Percentiles rank a stretch among this genome's conserved stretches.
These are phyloP conservation scores for Pyrenochaeta sp. DNA, from an alignment of 2,329 filamentous ascomycete species.

Conservation along the genomic window DNA sequence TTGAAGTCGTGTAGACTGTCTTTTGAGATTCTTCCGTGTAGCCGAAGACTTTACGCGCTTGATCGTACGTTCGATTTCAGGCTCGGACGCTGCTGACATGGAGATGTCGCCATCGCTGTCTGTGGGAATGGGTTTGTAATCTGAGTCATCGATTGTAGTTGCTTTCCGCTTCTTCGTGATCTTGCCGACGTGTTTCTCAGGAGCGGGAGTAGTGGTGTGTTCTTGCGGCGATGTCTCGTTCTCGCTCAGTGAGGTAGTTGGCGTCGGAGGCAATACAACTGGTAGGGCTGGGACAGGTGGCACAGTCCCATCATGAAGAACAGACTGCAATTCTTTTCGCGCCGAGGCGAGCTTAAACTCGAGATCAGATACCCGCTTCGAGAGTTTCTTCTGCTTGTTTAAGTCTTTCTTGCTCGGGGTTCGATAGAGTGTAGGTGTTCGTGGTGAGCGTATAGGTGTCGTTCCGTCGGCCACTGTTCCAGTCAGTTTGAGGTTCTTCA, in stretches of 20 bases:
- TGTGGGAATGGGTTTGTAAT: constrained; percentile 40
- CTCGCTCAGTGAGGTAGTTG: constrained; percentile 28
- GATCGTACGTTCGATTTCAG: constrained; percentile 27
- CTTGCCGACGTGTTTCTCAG: constrained; percentile 18
- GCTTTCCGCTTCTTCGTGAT: constrained; percentile 53
- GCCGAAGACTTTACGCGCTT: constrained; percentile 25
- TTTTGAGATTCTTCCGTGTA: constrained; percentile 19
- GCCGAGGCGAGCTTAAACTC: constrained; percentile 66
- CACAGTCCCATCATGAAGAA: constrained; percentile 56
- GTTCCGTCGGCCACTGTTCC: constrained; percentile 12
- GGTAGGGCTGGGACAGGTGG: constrained; percentile 50
- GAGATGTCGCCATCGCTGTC: constrained; percentile 30
- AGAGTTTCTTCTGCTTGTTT: constrained; percentile 64
- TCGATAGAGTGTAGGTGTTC: constrained; percentile 51
- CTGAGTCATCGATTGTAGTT: constrained; percentile 28
- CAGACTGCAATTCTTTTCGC: constrained; percentile 62
- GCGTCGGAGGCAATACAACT: constrained; percentile 38
- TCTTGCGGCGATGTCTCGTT: constrained; percentile 33
- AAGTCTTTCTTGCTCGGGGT: constrained; percentile 66
- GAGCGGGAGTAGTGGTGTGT: constrained; percentile 28
- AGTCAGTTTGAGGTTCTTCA: constrained; percentile 11
- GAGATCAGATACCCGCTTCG: constrained; percentile 68
- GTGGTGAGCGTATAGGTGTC: constrained; percentile 19
- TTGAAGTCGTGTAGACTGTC: constrained; percentile 20
- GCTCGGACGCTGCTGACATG: constrained; percentile 11